Conservation (phyloP, 371 early-diverging fungal genomes). For the Sanchytrium tribonematis region DNA sequence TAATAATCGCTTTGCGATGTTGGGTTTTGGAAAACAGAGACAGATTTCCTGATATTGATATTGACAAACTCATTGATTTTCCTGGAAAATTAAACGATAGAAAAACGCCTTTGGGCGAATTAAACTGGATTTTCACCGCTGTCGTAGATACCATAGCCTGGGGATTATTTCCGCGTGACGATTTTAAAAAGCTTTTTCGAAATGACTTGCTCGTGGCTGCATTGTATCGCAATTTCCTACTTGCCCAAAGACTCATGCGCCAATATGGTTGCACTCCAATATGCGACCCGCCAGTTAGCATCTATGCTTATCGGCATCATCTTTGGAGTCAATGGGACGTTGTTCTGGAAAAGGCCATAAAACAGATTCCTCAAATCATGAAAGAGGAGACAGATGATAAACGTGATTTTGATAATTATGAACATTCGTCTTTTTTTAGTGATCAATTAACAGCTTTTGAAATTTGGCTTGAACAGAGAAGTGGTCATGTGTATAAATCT, state of each 20-base stretch:
- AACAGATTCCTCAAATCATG: slow-evolving; percentile 43
- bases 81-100: slow-evolving; percentile 69
- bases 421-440: slow-evolving; percentile 57
- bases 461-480: slow-evolving; percentile 58
- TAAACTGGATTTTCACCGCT: slow-evolving; percentile 93
- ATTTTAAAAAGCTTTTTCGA: slow-evolving; percentile 67
- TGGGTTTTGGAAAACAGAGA: slow-evolving; percentile 52
- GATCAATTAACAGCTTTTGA: slow-evolving; percentile 88
- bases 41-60: neutral
- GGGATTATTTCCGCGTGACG: slow-evolving; percentile 50
- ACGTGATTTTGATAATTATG: slow-evolving; percentile 21
- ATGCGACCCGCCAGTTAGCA: slow-evolving; percentile 39
- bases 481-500: slow-evolving; percentile 22
- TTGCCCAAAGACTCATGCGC: slow-evolving; percentile 80
- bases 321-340: slow-evolving; percentile 87
- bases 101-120: slow-evolving; percentile 73
- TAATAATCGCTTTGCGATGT: slow-evolving; percentile 73
- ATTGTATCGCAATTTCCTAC: slow-evolving; percentile 70
- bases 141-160: slow-evolving; percentile 97
- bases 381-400: slow-evolving; percentile 2
- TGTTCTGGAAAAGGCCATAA: slow-evolving; percentile 70
- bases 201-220: slow-evolving; percentile 86
- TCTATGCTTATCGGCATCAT: slow-evolving; percentile 61
- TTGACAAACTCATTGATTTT: slow-evolving; percentile 27
- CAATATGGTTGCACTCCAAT: slow-evolving; percentile 66